Percentiles rank a stretch among this genome's conserved stretches.
Conservation (phyloP, 2,329 filamentous ascomycete species). For the Trichoderma atroviride region DNA sequence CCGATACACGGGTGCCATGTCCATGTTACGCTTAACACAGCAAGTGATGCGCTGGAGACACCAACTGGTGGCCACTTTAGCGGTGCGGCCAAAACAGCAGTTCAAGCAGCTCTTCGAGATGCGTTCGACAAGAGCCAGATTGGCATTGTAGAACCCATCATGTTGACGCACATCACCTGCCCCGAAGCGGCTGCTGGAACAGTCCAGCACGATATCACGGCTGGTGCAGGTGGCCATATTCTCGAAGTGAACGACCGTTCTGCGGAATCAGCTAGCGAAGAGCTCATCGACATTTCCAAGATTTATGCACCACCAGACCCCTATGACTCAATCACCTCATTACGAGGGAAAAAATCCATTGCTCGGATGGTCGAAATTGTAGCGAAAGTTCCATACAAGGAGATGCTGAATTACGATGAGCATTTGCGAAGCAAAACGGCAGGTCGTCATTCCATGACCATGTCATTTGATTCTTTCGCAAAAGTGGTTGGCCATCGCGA, state of each 20-base stretch:
- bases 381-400: conserved; percentile 87
- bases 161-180: conserved; percentile 84
- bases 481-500: conserved; percentile 58
- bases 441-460: conserved; percentile 67
- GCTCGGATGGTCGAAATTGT: conserved; percentile 66
- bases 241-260: conserved; percentile 67
- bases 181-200: conserved; percentile 79
- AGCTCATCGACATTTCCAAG: conserved; percentile 65
- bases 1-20: conserved; percentile 78
- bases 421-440: conserved; percentile 86
- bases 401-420: conserved; percentile 94
- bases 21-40: conserved; percentile 67
- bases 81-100: conserved; percentile 62
- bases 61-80: conserved; percentile 71
- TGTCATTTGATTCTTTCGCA: conserved; percentile 62
- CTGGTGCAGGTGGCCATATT: conserved; percentile 71
- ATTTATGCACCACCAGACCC: conserved; percentile 91
- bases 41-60: conserved; percentile 56
- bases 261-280: conserved; percentile 42
- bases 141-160: conserved; percentile 86
- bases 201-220: conserved; percentile 80
- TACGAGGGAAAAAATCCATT: conserved; percentile 53
- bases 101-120: conserved; percentile 68
- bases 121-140: conserved; percentile 59
- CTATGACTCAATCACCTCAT: conserved; percentile 65